phyloP scores from a whole-genome alignment of 225 moss, liverwort and hornwort species.

The Climacium dendroides region DNA sequence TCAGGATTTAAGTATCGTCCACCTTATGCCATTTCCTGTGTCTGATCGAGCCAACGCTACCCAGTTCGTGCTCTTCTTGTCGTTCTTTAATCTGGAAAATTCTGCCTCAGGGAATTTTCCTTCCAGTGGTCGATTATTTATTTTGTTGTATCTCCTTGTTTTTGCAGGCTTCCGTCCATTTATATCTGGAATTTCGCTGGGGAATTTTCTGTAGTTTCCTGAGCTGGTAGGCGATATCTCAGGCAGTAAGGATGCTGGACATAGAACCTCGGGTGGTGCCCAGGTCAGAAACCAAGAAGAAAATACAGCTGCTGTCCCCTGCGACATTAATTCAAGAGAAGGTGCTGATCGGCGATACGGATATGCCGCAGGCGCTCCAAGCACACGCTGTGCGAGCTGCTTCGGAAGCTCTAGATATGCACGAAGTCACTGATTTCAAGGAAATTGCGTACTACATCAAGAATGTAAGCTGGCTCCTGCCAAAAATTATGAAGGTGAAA shows the following conservation, averaged over 20 bases:
- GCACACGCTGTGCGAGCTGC: slow-evolving; percentile 61
- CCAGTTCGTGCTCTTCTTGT: background rate
- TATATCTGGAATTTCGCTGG: background rate
- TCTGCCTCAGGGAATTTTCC: background rate
- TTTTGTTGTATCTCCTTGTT: background rate
- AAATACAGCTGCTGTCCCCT: background rate
- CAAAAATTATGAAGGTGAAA: background rate
- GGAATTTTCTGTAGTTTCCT: background rate
- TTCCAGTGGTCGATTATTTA: background rate
- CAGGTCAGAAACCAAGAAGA: background rate
- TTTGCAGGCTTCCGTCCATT: background rate
- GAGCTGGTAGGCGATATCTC: background rate
- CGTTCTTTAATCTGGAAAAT: background rate
- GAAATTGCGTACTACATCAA: slow-evolving; percentile 67
- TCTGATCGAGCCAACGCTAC: background rate
- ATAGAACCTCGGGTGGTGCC: background rate
- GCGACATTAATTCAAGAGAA: background rate
- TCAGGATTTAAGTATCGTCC: background rate
- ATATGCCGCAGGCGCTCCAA: slow-evolving; percentile 59
- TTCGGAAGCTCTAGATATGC: slow-evolving; percentile 56
- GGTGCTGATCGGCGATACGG: slow-evolving; percentile 48
- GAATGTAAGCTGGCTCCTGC: slow-evolving; percentile 14
- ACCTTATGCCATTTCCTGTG: background rate
- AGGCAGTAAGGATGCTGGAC: background rate
- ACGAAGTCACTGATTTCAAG: slow-evolving; percentile 57